Percentiles rank a stretch among this genome's conserved stretches.
Conservation (phyloP, 2,329 filamentous ascomycete genomes). For the Aspergillus brunneoviolaceus region DNA sequence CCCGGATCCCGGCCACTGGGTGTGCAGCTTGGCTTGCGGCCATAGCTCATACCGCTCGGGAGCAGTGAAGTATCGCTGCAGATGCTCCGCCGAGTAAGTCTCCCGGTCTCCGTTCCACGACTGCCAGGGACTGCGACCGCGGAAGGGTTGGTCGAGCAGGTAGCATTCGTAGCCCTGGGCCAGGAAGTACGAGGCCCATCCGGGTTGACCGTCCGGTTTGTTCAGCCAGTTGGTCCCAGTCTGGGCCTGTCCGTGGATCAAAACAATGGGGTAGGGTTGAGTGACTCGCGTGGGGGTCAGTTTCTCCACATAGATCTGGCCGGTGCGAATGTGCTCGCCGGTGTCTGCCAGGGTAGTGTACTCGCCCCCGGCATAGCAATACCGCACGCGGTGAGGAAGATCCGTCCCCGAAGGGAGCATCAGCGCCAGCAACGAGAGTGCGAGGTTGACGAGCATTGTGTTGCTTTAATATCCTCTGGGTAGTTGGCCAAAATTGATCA, state of each 20-base stretch:
- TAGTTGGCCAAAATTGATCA: too few relatives aligned
- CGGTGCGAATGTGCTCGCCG: slow-evolving; percentile 22
- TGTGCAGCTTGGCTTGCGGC: slow-evolving; percentile 41
- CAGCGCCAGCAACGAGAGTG: background rate
- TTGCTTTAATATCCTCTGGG: too few relatives aligned
- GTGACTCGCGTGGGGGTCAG: slow-evolving; percentile 24
- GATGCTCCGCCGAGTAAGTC: slow-evolving; percentile 25
- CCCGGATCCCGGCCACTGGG: slow-evolving; percentile 42
- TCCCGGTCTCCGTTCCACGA: slow-evolving; percentile 20
- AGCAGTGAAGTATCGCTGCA: slow-evolving; percentile 34
- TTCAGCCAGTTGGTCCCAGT: slow-evolving; percentile 47
- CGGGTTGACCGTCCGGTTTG: slow-evolving; percentile 48
- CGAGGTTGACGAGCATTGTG: background rate
- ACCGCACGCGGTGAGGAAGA: slow-evolving; percentile 15
- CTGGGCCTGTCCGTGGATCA: slow-evolving; percentile 33
- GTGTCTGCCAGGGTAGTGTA: slow-evolving; percentile 23
- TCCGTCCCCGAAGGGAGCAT: background rate
- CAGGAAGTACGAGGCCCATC: slow-evolving; percentile 52
- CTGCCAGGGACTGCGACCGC: slow-evolving; percentile 34
- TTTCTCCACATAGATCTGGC: slow-evolving; percentile 40
- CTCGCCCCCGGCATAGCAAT: slow-evolving; percentile 32
- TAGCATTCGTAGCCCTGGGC: slow-evolving; percentile 49
- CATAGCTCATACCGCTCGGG: slow-evolving; percentile 30
- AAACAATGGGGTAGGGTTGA: slow-evolving; percentile 32
- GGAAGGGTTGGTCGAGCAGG: slow-evolving; percentile 42